These are phyloP conservation scores for Priceomyces fermenticarens DNA, from an alignment of 805 yeast species.

Conservation along the genomic window DNA sequence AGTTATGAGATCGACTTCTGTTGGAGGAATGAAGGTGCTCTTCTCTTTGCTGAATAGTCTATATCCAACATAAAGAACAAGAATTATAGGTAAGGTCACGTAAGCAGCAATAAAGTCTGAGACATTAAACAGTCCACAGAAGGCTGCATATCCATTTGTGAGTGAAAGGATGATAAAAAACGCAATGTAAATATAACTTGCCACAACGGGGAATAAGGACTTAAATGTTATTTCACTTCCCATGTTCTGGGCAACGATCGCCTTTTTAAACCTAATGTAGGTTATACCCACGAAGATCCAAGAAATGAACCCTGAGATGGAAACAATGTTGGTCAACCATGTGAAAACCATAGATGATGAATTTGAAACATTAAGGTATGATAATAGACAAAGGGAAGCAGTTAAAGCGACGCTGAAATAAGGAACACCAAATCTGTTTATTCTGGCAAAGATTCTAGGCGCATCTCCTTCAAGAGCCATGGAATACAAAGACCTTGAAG, in stretches of 20 bases:
- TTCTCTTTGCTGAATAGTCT: conserved; percentile 35
- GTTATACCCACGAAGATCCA: conserved; percentile 56
- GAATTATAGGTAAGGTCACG: conserved; percentile 57
- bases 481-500: conserved; percentile 25
- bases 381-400: conserved; percentile 19
- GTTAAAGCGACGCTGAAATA: conserved; percentile 17
- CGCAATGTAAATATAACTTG: conserved; percentile 46
- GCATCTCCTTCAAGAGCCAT: conserved; percentile 18
- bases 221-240: conserved; percentile 51
- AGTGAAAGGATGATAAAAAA: conserved; percentile 46
- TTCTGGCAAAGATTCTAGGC: conserved; percentile 15
- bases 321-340: conserved; percentile 72
- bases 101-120: conserved; percentile 70
- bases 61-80: conserved; percentile 56
- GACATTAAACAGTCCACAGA: conserved; percentile 63
- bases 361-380: conserved; percentile 41
- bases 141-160: conserved; percentile 69
- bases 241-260: conserved; percentile 46
- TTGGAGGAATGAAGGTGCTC: conserved; percentile 3
- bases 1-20: conserved; percentile 2
- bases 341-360: conserved; percentile 60
- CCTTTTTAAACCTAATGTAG: conserved; percentile 61
- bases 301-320: conserved; percentile 65
- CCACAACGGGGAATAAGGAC: conserved; percentile 47
- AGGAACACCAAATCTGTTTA: conserved; percentile 15